Conservation (phyloP, 345 rosid species). For the Rhodamnia rubescens region DNA sequence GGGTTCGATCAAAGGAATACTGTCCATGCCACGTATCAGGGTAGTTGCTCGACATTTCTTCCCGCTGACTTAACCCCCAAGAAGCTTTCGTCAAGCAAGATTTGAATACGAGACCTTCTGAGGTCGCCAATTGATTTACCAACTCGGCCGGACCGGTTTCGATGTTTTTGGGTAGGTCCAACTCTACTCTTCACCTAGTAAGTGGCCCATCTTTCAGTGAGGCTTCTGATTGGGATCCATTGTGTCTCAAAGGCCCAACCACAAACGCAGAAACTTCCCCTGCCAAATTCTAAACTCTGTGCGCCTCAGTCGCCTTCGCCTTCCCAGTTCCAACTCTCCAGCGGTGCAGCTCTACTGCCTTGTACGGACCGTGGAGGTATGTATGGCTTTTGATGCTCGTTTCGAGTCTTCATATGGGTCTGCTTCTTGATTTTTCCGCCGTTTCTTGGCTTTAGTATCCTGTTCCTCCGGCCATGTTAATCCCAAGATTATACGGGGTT, state of each 20-base stretch:
- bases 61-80: neutral
- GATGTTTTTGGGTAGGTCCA: neutral
- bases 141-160: neutral
- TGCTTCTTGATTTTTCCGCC: neutral
- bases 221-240: neutral
- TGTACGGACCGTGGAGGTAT: neutral
- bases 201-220: neutral
- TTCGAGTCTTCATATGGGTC: neutral
- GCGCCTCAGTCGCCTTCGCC: neutral
- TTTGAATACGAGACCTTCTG: neutral
- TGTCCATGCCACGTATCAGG: neutral
- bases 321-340: neutral
- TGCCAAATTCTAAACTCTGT: neutral
- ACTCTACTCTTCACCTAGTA: neutral
- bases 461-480: neutral
- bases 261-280: neutral
- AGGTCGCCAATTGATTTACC: neutral
- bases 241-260: neutral
- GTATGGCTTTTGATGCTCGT: neutral
- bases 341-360: neutral
- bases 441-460: rapidly evolving
- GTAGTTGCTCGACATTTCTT: neutral
- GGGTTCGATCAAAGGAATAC: neutral
- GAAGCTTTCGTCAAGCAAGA: neutral
- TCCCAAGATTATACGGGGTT: neutral